Percentiles rank a stretch among this genome's conserved stretches.
Conservation (phyloP, 768 basidiomycete genomes). For the Boletus barrowsii region DNA sequence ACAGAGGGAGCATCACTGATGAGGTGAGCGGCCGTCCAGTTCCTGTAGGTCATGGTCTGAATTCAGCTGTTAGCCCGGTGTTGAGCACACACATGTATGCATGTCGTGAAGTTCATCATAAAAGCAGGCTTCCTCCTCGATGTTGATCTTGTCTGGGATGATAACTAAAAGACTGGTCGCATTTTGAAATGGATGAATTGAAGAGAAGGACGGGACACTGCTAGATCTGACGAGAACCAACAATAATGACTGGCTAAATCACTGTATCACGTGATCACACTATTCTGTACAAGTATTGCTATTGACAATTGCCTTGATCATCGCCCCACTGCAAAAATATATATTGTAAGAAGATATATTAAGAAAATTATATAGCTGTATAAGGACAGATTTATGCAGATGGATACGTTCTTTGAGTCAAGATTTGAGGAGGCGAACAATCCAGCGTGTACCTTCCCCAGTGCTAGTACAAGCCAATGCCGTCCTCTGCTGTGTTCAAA, state of each 20-base stretch:
- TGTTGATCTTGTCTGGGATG: conserved; percentile 55
- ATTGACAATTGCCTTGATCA: conserved; percentile 86
- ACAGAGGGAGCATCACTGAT: conserved; percentile 46
- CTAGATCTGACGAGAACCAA: background rate
- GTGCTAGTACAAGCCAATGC: background rate
- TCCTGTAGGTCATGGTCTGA: conserved; percentile 8
- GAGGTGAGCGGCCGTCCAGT: conserved; percentile 17
- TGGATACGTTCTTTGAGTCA: too few species aligned
- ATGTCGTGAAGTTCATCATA: conserved; percentile 64
- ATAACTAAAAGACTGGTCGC: conserved; percentile 50
- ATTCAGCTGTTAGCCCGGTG: background rate
- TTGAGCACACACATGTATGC: background rate
- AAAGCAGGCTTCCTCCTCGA: conserved; percentile 64
- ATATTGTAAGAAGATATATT: too few species aligned
- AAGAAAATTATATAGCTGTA: too few species aligned
- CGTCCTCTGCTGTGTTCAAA: background rate
- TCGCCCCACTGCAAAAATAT: too few species aligned
- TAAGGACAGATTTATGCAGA: too few species aligned
- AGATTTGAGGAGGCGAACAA: too few species aligned
- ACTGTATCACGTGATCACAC: background rate
- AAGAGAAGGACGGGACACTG: conserved; percentile 4
- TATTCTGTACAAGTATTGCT: conserved; percentile 28
- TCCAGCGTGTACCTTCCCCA: too few species aligned
- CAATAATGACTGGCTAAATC: too few species aligned
- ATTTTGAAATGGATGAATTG: conserved; percentile 45